Conservation (phyloP, 108 stramenopile genomes). For the Pelagomonas calceolata region DNA sequence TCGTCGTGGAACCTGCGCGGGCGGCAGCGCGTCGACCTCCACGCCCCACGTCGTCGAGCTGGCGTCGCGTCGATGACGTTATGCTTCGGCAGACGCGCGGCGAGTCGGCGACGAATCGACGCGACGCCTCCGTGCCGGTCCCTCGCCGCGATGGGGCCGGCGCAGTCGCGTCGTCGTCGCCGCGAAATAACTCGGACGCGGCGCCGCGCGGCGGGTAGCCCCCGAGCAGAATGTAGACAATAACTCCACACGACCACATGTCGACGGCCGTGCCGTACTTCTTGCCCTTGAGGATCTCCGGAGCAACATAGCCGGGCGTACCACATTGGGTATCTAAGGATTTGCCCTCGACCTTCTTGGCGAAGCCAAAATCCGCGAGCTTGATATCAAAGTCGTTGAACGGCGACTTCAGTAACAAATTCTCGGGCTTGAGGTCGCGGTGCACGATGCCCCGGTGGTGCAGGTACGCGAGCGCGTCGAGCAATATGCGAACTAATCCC, state of each 20-base stretch:
- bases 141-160: too few species aligned
- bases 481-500: conserved; percentile 63
- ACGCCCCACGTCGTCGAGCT: too few species aligned
- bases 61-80: too few species aligned
- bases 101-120: too few species aligned
- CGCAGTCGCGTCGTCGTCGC: too few species aligned
- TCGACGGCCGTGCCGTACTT: conserved; percentile 76
- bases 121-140: too few species aligned
- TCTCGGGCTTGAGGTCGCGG: conserved; percentile 82
- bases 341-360: conserved; percentile 56
- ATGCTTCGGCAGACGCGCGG: too few species aligned
- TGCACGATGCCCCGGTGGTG: conserved; percentile 67
- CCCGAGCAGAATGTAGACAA: conserved; percentile 77
- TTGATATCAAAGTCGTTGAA: conserved; percentile 65
- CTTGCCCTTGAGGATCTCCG: conserved; percentile 75
- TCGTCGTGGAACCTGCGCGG: conserved; percentile 70
- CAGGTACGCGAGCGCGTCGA: conserved; percentile 72
- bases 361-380: conserved; percentile 83
- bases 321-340: conserved; percentile 71
- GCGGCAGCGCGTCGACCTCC: too few species aligned
- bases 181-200: too few species aligned
- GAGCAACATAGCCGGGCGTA: conserved; percentile 90
- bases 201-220: conserved; percentile 90
- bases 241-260: conserved; percentile 90
- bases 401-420: conserved; percentile 55